Percentiles rank a stretch among this genome's conserved stretches.
These are phyloP conservation scores for Trichosphaerium sp. DNA, from an alignment of 78 protist species.

Conservation along the genomic window DNA sequence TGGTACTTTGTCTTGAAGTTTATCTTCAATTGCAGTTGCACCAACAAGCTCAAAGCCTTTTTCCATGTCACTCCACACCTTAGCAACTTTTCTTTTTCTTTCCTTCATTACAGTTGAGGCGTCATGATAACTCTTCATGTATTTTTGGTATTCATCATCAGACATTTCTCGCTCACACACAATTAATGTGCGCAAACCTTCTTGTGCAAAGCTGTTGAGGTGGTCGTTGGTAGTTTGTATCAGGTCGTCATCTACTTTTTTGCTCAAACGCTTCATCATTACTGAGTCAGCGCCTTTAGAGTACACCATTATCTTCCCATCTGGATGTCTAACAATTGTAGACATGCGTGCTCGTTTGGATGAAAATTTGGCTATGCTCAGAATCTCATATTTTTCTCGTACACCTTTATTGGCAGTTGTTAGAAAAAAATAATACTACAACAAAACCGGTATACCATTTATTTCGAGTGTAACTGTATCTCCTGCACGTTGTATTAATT, in stretches of 20 bases:
- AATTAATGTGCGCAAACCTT: slow-evolving; percentile 76
- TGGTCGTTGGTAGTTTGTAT: slow-evolving; percentile 4
- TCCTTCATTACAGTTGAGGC: too few species aligned
- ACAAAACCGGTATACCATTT: too few species aligned
- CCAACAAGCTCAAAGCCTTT: slow-evolving; percentile 40
- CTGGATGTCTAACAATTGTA: slow-evolving; percentile 20
- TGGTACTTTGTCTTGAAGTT: slow-evolving; percentile 70
- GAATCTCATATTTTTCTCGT: slow-evolving; percentile 1
- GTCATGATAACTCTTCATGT: slow-evolving; percentile 22
- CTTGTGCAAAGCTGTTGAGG: slow-evolving; percentile 20
- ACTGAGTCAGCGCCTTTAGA: slow-evolving; percentile 51
- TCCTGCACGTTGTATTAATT: neutral
- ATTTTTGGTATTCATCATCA: slow-evolving; percentile 3
- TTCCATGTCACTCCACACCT: slow-evolving; percentile 34
- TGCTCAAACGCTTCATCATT: slow-evolving; percentile 10
- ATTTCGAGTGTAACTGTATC: neutral
- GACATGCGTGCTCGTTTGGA: slow-evolving; percentile 43
- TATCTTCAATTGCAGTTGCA: slow-evolving; percentile 79
- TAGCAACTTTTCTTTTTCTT: slow-evolving; percentile 10
- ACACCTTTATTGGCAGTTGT: too few species aligned
- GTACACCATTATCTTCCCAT: slow-evolving; percentile 11
- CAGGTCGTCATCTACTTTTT: neutral
- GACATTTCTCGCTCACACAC: slow-evolving; percentile 42
- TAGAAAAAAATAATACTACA: too few species aligned
- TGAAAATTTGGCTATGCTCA: slow-evolving; percentile 29